Evolutionary conservation across 805 yeast genomes (phyloP), one percentile per base, ranked within the genome.

Genomic region (Schwanniomyces polymorphus): DNA sequence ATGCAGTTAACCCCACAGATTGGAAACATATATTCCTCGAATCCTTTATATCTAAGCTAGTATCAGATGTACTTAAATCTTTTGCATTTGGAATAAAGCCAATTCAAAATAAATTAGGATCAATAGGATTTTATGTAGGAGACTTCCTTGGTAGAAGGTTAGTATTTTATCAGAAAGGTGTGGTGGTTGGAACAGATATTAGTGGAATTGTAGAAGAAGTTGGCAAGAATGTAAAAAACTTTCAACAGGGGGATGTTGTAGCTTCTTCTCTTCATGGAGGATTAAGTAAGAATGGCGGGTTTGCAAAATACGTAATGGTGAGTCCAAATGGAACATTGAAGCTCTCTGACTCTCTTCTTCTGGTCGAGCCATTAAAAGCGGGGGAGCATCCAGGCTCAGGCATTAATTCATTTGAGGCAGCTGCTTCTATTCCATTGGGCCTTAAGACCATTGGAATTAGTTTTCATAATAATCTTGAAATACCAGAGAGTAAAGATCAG

Each of bases 1-100:
- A 64, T 44, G 87, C 85, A 1, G 72, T 76, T 38, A 85, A 85
- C 55, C 89, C 89, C 40, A 79, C 85, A 4, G 90, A 85, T 57
- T 82, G 84, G 83, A 82, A 83, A 55, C 86, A 82, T 54, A 59
- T 75, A 58, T 7, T 60, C 48, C 41, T 57, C 67, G 11, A 53
- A 5, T 11, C 14, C 39, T 57, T 40, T 25, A 48, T 60, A 11
- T 25, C 48, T n/a, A 51, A 54, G 35, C 61, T 62, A 5, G 41
- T 54, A 5, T 57, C 67, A 38, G 41, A 50, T 16, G 17, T 42
- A 18, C 38, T 21, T 60, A 61, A 43, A 46, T 31, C 29, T 25
- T 14, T 39, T 29, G 46, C 46, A 10, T 18, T 42, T 9, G 49
- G 49, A 12, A 39, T 46, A 11, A 10, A 35, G 4, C 23, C 11